Percentiles rank a stretch among this genome's conserved stretches.
Conservation (phyloP, 345 rosid species). For the Aquilaria yunnanensis region DNA sequence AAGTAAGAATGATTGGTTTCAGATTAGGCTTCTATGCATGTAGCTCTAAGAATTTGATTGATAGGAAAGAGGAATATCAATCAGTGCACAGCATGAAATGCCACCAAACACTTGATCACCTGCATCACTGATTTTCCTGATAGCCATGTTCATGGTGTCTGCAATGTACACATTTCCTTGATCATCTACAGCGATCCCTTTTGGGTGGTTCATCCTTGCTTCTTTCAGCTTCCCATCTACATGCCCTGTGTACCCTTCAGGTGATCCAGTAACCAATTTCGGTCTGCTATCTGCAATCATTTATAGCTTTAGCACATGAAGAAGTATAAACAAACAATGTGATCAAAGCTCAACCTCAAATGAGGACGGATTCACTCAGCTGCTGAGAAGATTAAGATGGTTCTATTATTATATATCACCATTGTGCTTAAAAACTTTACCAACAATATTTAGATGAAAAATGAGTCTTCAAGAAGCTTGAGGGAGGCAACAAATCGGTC, state of each 20-base stretch:
- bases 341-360: constrained; percentile 4
- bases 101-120: constrained; percentile 33
- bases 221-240: constrained; percentile 81
- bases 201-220: constrained; percentile 83
- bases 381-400: background rate
- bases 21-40: background rate
- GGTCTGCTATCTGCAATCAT: constrained; percentile 75
- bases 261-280: constrained; percentile 79
- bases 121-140: constrained; percentile 86
- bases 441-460: constrained; percentile 2
- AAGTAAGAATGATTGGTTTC: background rate
- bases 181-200: constrained; percentile 76
- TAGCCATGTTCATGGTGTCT: constrained; percentile 85
- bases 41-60: background rate
- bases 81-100: background rate
- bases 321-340: background rate
- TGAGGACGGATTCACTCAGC: background rate
- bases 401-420: no score
- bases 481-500: constrained; percentile 11
- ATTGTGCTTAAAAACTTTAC: background rate
- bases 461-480: constrained; percentile 17
- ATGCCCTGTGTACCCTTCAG: constrained; percentile 82
- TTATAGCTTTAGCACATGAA: constrained; percentile 2
- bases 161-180: constrained; percentile 93
- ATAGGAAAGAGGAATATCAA: background rate